These are phyloP conservation scores for Ceratobasidium sp. DNA, from an alignment of 1,284 basidiomycete genomes.

Conservation along the genomic window DNA sequence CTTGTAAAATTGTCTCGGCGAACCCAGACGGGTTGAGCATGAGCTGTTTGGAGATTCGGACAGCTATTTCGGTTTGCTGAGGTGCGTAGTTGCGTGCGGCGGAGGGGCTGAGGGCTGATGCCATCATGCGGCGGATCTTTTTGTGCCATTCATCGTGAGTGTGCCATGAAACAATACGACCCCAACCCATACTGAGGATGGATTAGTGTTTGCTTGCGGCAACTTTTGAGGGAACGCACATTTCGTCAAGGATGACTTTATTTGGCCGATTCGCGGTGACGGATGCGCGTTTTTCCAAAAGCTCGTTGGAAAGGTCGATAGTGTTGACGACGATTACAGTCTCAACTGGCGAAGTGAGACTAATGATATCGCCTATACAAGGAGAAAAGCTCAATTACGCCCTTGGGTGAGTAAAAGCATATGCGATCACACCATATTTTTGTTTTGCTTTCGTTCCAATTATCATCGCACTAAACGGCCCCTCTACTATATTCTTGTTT, in stretches of 20 bases:
- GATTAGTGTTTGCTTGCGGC: neutral
- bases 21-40: neutral
- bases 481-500: neutral
- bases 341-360: neutral
- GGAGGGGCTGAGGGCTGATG: conserved; percentile 8
- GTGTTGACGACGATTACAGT: conserved; percentile 18
- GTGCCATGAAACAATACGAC: neutral
- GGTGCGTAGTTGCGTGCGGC: neutral
- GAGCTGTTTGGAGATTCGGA: neutral
- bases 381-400: neutral
- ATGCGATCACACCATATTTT: neutral
- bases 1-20: neutral
- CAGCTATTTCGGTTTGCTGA: neutral
- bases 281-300: conserved; percentile 12
- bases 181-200: neutral
- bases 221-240: conserved; percentile 2
- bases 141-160: conserved; percentile 20
- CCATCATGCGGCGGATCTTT: conserved; percentile 12
- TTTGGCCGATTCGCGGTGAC: neutral
- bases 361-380: conserved; percentile 20
- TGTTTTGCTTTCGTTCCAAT: conserved; percentile 17
- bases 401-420: neutral
- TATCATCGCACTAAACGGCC: neutral
- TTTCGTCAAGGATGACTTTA: conserved; percentile 7
- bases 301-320: conserved; percentile 15